A percentile compares a stretch with the other conserved stretches of the same genome.
These are phyloP conservation scores for Allomyces macrogynus DNA, from an alignment of 192 early-diverging fungal species.

Conservation along the genomic window DNA sequence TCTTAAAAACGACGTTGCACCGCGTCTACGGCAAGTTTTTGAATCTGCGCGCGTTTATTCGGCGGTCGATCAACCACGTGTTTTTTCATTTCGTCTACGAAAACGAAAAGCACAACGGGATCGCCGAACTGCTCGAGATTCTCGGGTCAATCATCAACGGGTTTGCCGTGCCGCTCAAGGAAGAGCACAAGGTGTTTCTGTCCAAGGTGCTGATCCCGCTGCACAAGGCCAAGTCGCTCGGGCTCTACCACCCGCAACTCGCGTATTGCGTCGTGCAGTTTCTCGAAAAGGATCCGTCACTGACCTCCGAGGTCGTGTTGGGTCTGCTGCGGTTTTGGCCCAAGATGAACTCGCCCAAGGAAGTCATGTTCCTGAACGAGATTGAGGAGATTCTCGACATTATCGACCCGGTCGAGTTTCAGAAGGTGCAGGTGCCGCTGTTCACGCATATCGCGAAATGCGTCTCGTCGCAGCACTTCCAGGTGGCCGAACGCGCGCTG, in stretches of 20 bases:
- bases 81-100: conserved; percentile 99
- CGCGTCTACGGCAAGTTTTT: conserved; percentile 97
- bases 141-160: conserved; percentile 99
- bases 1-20: conserved; percentile 93
- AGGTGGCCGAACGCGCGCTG: conserved; percentile 92
- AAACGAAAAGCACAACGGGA: conserved; percentile 87
- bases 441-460: conserved; percentile 84
- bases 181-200: conserved; percentile 95
- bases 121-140: conserved; percentile 95
- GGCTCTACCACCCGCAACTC: conserved; percentile 89
- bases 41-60: conserved; percentile 88
- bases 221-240: conserved; percentile 87
- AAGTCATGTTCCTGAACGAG: conserved; percentile 98
- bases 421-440: conserved; percentile 68
- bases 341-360: conserved; percentile 96
- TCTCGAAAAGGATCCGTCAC: conserved; percentile 83
- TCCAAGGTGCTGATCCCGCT: conserved; percentile 81
- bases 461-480: conserved; percentile 93
- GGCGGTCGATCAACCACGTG: conserved; percentile 92
- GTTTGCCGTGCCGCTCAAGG: conserved; percentile 93
- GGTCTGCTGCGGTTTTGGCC: conserved; percentile 91
- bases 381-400: conserved; percentile 93
- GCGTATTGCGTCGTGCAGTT: conserved; percentile 98
- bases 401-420: conserved; percentile 80
- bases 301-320: conserved; percentile 74